A percentile compares a stretch with the other conserved stretches of the same genome.
Evolutionary conservation across 345 rosid genomes (phyloP).

Genomic region (Pugionium cornutum): DNA sequence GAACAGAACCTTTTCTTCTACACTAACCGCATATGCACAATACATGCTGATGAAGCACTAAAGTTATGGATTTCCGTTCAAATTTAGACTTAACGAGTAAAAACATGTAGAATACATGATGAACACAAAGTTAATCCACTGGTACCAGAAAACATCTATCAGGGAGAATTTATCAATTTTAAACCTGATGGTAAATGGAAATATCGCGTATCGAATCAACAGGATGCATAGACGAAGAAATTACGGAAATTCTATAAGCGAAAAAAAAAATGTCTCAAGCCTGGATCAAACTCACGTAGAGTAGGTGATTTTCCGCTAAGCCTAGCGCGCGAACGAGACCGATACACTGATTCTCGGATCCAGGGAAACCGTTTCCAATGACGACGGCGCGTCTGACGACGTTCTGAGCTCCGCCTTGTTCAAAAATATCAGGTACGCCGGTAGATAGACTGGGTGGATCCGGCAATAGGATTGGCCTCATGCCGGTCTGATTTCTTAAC

Average conservation of each 20-base stretch:
- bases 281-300: constrained; percentile 59
- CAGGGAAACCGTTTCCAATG: constrained; percentile 80
- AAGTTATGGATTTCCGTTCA: not conserved
- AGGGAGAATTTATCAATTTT: constrained; percentile 3
- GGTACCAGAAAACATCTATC: not conserved
- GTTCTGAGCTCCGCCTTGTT: constrained; percentile 64
- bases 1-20: constrained; percentile 7
- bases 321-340: constrained; percentile 92
- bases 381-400: constrained; percentile 86
- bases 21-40: not conserved
- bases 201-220: not conserved
- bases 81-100: not conserved
- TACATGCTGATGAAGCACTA: not conserved
- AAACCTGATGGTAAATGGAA: no score
- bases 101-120: not conserved
- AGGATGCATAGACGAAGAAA: not conserved
- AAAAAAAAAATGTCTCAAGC: not conserved
- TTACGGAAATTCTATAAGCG: not conserved
- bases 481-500: constrained; percentile 32
- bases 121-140: constrained; percentile 10
- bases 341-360: constrained; percentile 88
- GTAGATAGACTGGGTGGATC: constrained; percentile 87
- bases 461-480: constrained; percentile 89
- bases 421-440: constrained; percentile 74
- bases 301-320: constrained; percentile 57